Base-by-base conservation (phyloP, 371 early-diverging fungal genomes). In the Fennellomyces sp. region DNA sequence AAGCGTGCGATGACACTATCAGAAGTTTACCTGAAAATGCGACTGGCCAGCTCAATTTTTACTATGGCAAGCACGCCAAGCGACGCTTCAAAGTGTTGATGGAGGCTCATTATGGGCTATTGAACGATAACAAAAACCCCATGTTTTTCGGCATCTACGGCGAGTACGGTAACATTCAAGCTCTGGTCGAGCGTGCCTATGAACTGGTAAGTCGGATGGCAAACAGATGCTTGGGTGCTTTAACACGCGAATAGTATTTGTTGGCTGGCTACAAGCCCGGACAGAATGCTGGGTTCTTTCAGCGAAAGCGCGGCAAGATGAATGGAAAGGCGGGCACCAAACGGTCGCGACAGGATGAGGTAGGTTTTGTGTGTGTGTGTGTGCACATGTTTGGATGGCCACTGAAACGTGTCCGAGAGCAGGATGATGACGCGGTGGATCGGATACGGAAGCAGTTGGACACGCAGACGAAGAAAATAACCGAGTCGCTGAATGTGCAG, bases 11-110 rank as follows among this genome's bases (percentile, higher is more conserved):
- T 42, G 45, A 42, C 1, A 42, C 4, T 10, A 56, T 42, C 25
- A 56, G 42, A 13, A 23, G 19, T 8, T 23, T 56, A 26, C 39
- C 39, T 10, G 56, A 41, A 19, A 38, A 42, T 56, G 21, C 42
- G 3, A 42, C n/a, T n/a, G 42, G 28, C 19, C 45, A 39, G 42
- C 41, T 19, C 30, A 56, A 42, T 29, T 56, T 56, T 25, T 56
- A 15, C 15, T n/a, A 26, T 17, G 42, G 42, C 8, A 26, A 41
- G 13, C 39, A 56, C 23, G 56, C 56, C 3, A 56, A 56, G 28
- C 39, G 33, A 27, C 56, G 56, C 15, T 56, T 56, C 23, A 56
- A 39, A 15, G 45, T 56, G 12, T n/a, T 56, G 19, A 56, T 56
- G 56, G 45, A 56, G 19, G 56, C 56, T 7, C 56, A 56, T 29